phyloP scores from a whole-genome alignment of 306 rosid species.

The Lablab purpureus region DNA sequence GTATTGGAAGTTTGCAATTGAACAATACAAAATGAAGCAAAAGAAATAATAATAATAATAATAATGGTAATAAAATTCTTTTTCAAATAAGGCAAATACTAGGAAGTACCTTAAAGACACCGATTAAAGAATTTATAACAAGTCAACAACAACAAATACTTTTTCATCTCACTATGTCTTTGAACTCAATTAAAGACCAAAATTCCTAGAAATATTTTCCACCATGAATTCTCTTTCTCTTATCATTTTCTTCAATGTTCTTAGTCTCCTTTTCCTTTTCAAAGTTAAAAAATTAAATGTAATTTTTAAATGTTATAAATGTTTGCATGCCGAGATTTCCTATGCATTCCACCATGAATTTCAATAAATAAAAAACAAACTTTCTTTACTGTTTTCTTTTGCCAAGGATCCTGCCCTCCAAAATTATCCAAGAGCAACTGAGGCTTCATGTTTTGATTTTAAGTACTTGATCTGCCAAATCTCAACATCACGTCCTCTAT shows the following conservation, averaged over 20 bases:
- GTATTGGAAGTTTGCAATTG: no score
- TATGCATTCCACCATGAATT: neutral
- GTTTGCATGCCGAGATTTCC: neutral
- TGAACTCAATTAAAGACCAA: neutral
- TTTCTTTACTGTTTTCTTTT: neutral
- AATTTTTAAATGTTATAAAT: neutral
- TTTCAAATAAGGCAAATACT: no score
- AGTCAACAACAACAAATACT: no score
- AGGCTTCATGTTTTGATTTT: conserved; percentile 44
- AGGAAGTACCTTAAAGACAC: no score
- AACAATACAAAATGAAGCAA: no score
- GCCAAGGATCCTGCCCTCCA: neutral
- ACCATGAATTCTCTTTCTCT: neutral
- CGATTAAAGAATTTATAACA: no score
- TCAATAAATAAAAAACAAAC: neutral
- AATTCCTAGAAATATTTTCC: neutral
- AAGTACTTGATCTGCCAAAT: conserved; percentile 76
- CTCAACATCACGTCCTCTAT: conserved; percentile 80
- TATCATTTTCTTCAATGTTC: neutral
- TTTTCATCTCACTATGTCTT: neutral
- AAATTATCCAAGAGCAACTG: conserved; percentile 23
- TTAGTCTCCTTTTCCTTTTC: neutral
- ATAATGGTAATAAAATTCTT: no score
- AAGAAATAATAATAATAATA: no score
- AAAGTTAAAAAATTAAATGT: no score